Evolutionary conservation across 208 protist genomes (phyloP).

Genomic region (Acanthamoeba quina): DNA sequence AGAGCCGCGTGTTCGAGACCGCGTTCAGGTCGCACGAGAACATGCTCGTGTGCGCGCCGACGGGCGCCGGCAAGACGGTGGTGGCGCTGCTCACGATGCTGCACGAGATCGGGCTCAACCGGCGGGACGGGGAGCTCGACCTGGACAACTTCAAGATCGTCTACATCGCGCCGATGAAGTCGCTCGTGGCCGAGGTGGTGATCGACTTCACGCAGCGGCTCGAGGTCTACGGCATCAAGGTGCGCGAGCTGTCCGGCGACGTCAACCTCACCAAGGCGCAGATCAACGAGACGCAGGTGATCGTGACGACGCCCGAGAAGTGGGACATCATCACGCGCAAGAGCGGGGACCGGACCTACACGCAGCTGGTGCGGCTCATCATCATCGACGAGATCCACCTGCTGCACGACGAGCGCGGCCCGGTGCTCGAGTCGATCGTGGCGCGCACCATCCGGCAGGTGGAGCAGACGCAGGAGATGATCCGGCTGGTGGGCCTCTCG

Average conservation of each 20-base stretch:
- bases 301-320: conserved; percentile 99
- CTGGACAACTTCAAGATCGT: conserved; percentile 98
- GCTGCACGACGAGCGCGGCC: conserved; percentile 98
- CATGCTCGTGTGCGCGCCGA: conserved; percentile 99
- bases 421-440: conserved; percentile 98
- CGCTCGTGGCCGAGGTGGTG: conserved; percentile 98
- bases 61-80: conserved; percentile 98
- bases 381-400: conserved; percentile 99
- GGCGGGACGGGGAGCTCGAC: conserved; percentile 89
- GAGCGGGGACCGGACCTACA: conserved; percentile 95
- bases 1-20: conserved; percentile 96
- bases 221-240: conserved; percentile 80
- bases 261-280: conserved; percentile 99
- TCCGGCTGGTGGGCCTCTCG: conserved; percentile 96
- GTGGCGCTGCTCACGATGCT: conserved; percentile 98
- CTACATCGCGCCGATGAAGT: conserved; percentile 99
- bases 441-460: conserved; percentile 96
- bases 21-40: conserved; percentile 98
- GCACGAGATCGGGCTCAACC: conserved; percentile 91
- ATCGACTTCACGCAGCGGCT: conserved; percentile 96
- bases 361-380: conserved; percentile 93
- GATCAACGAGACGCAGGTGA: conserved; percentile 97
- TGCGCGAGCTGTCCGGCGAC: conserved; percentile 98
- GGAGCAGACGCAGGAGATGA: conserved; percentile 93
- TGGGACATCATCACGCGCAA: conserved; percentile 99